Percentiles rank a stretch among this genome's conserved stretches.
phyloP scores from a whole-genome alignment of 345 rosid genomes.

The Microthlaspi erraticum region DNA sequence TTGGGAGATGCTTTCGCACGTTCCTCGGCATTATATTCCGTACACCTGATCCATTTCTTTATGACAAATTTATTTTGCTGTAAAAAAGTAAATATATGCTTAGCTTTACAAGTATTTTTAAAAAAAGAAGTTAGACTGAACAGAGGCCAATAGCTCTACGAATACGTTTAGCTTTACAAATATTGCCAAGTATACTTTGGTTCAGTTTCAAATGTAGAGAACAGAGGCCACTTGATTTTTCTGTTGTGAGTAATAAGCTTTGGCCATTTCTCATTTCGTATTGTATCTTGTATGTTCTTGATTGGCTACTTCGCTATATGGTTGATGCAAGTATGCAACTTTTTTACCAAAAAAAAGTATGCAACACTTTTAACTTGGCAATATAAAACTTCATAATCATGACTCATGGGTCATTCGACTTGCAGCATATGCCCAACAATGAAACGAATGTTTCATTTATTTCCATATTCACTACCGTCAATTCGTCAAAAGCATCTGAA shows the following conservation, averaged over 20 bases:
- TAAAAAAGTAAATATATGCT: neutral
- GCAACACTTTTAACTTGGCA: neutral
- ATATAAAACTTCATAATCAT: neutral
- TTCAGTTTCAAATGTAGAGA: no score
- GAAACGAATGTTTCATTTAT: neutral
- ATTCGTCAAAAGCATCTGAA: constrained; percentile 3
- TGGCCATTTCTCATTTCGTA: no score
- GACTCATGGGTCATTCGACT: neutral
- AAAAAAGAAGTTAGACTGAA: neutral
- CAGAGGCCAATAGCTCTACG: no score
- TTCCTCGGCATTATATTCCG: neutral
- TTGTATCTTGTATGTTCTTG: neutral
- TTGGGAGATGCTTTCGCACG: constrained; percentile 29
- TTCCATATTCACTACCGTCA: constrained; percentile 11
- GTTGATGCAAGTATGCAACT: no score
- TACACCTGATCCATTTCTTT: constrained; percentile 27
- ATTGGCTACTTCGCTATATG: neutral
- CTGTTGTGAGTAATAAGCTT: no score
- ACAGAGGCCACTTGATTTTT: no score
- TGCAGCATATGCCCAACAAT: neutral
- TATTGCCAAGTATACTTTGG: neutral
- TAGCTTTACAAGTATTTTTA: neutral
- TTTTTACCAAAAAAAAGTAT: no score
- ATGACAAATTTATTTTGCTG: neutral
- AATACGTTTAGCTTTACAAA: neutral